phyloP scores from a whole-genome alignment of 73 alveolate genomes.

The Diophrys appendiculata region DNA sequence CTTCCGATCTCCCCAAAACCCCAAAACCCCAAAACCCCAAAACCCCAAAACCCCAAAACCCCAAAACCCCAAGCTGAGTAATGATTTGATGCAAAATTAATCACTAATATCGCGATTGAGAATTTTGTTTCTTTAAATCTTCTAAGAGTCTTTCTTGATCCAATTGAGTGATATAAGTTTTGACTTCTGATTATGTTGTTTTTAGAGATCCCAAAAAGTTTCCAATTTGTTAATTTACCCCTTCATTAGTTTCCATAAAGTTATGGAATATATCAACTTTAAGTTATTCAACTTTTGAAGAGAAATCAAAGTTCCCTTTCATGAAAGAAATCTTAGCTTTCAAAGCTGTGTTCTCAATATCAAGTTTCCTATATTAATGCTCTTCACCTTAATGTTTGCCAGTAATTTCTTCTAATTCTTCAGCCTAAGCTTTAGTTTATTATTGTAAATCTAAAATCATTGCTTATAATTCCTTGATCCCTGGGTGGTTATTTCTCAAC shows the following conservation, averaged over 20 bases:
- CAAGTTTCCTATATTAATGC: conserved; percentile 35
- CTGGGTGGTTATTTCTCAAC: no score
- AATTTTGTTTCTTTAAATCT: no score
- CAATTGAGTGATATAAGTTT: neutral
- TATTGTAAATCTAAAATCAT: no score
- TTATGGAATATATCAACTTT: conserved; percentile 43
- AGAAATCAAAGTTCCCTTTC: conserved; percentile 35
- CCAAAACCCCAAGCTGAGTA: no score
- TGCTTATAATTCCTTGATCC: no score
- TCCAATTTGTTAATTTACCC: conserved; percentile 16
- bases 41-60: conserved; percentile 37
- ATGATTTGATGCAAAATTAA: no score
- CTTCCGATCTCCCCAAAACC: conserved; percentile 2
- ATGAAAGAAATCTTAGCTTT: conserved; percentile 53
- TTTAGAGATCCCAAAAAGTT: conserved; percentile 11
- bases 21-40: conserved; percentile 28
- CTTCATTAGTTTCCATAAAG: conserved; percentile 27
- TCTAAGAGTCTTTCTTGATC: conserved; percentile 26
- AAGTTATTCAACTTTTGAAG: conserved; percentile 41
- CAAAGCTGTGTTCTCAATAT: conserved; percentile 41
- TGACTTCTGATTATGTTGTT: neutral
- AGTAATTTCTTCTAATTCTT: conserved; percentile 7
- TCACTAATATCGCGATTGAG: no score
- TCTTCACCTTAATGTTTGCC: conserved; percentile 1
- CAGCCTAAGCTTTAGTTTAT: no score